A percentile compares a stretch with the other conserved stretches of the same genome.
Evolutionary conservation across 2,329 filamentous ascomycete species (phyloP).

Genomic region (Zalaria sp.): DNA sequence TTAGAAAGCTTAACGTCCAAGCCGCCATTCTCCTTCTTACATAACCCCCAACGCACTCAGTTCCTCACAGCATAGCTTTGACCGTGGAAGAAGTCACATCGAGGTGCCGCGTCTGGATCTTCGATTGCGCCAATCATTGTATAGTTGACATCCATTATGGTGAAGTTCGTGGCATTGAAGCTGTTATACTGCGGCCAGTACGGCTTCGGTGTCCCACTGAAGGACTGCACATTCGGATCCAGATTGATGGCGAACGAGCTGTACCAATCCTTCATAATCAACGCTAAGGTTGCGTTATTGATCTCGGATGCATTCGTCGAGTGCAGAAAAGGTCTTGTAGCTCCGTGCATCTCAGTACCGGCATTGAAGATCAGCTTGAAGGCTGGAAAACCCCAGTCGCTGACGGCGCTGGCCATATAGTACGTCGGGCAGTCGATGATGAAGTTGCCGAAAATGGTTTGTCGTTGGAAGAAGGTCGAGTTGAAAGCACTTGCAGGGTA

Average conservation of each 20-base stretch:
- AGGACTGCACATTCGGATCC: conserved; percentile 18
- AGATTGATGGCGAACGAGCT: conserved; percentile 18
- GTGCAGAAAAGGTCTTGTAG: conserved; percentile 7
- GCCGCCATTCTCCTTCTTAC: too few species aligned
- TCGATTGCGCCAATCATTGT: conserved; percentile 9
- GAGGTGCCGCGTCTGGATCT: conserved; percentile 9
- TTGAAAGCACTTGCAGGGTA: conserved; percentile 20
- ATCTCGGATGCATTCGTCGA: background rate
- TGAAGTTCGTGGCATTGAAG: conserved; percentile 5
- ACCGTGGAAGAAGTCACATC: conserved; percentile 13
- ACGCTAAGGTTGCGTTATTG: conserved; percentile 18
- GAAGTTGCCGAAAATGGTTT: conserved; percentile 27
- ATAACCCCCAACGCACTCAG: background rate
- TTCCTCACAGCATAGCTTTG: conserved; percentile 12
- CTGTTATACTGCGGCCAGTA: conserved; percentile 16
- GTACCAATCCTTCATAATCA: conserved; percentile 20
- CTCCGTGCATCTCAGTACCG: conserved; percentile 19
- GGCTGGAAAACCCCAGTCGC: conserved; percentile 10
- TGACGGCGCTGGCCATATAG: conserved; percentile 24
- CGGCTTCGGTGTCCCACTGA: conserved; percentile 12
- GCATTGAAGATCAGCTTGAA: conserved; percentile 22
- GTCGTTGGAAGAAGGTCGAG: conserved; percentile 22
- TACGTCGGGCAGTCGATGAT: conserved; percentile 24
- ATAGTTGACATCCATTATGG: conserved; percentile 11
- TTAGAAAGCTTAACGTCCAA: too few species aligned